These are phyloP conservation scores for Fomes fomentarius DNA, from an alignment of 1,284 basidiomycete genomes.

Conservation along the genomic window DNA sequence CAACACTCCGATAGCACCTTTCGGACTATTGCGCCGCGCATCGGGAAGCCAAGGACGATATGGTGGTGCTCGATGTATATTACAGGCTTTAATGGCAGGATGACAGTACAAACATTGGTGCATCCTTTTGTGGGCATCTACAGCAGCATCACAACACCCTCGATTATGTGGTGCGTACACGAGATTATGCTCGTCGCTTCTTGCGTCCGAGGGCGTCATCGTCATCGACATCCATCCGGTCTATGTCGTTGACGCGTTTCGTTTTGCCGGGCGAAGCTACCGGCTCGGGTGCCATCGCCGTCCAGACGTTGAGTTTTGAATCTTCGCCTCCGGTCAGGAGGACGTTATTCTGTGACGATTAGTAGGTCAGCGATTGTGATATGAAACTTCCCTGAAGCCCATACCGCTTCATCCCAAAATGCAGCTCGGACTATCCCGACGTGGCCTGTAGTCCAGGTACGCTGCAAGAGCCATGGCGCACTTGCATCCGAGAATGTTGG, in stretches of 20 bases:
- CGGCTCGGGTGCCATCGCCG: slow-evolving; percentile 21
- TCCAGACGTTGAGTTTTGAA: slow-evolving; percentile 38
- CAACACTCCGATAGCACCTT: no score
- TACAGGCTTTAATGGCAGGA: no score
- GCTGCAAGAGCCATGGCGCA: slow-evolving; percentile 35
- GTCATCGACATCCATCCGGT: slow-evolving; percentile 35
- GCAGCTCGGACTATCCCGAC: slow-evolving; percentile 38
- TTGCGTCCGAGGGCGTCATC: slow-evolving; percentile 27
- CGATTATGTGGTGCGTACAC: not conserved
- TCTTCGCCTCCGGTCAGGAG: slow-evolving; percentile 44
- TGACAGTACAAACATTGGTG: no score
- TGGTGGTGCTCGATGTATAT: not conserved
- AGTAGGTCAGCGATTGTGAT: not conserved
- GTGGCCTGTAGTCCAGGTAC: slow-evolving; percentile 36
- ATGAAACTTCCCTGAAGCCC: no score
- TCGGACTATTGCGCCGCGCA: no score
- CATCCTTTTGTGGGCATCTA: not conserved
- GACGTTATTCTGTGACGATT: slow-evolving; percentile 33
- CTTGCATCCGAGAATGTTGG: slow-evolving; percentile 29
- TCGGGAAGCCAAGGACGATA: no score
- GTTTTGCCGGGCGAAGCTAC: slow-evolving; percentile 5
- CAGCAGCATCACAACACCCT: not conserved
- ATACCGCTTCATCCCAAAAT: slow-evolving; percentile 39
- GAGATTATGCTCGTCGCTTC: slow-evolving; percentile 25
- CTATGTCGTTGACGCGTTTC: slow-evolving; percentile 23